Evolutionary conservation across 441 rosid genomes (phyloP).

Genomic region (Isatis lusitanica): DNA sequence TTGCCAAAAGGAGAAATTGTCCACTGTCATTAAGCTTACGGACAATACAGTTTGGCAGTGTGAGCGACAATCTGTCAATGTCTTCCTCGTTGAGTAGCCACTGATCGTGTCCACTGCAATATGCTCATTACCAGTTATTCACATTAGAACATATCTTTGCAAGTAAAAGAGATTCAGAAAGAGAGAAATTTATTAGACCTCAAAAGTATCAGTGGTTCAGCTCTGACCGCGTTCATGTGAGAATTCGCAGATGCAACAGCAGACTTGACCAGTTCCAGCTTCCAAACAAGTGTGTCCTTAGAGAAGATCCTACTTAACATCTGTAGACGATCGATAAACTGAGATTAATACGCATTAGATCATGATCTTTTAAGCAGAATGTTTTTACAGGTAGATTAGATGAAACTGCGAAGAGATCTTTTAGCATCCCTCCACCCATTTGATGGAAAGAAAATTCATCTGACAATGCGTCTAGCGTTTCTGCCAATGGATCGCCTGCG

Average conservation of each 20-base stretch:
- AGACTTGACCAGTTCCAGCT: slow-evolving; percentile 25
- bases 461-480: slow-evolving; percentile 37
- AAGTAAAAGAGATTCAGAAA: slow-evolving; percentile 8
- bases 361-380: background rate
- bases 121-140: no score
- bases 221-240: slow-evolving; percentile 23
- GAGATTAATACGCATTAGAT: background rate
- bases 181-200: slow-evolving; percentile 19
- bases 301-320: slow-evolving; percentile 47
- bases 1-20: slow-evolving; percentile 58
- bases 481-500: slow-evolving; percentile 48
- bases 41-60: slow-evolving; percentile 39
- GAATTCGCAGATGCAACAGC: slow-evolving; percentile 28
- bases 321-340: slow-evolving; percentile 36
- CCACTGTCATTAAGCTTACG: slow-evolving; percentile 45
- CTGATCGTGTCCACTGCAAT: slow-evolving; percentile 52
- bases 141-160: slow-evolving; percentile 1
- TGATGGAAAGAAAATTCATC: slow-evolving; percentile 39
- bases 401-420: slow-evolving; percentile 42
- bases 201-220: slow-evolving; percentile 27
- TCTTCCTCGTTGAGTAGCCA: slow-evolving; percentile 48
- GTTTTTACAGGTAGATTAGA: slow-evolving; percentile 48
- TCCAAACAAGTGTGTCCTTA: slow-evolving; percentile 37
- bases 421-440: slow-evolving; percentile 41
- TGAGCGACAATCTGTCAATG: slow-evolving; percentile 33